Evolutionary conservation across 306 rosid genomes (phyloP).

Genomic region (Prunus campanulata): DNA sequence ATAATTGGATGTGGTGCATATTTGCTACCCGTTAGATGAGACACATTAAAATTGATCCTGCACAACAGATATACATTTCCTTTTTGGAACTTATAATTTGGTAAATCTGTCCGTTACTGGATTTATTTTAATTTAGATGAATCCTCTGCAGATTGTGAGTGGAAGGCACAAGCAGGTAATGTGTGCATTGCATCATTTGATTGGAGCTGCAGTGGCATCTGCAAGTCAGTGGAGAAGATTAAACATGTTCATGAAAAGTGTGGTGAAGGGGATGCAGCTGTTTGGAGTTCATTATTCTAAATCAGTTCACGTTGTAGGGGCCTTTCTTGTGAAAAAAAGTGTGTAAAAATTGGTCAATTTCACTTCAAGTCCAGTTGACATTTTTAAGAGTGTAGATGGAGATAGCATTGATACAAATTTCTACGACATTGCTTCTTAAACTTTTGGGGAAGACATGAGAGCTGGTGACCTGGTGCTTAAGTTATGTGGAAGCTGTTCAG

Average conservation of each 20-base stretch:
- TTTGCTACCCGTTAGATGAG: not conserved
- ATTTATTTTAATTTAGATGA: constrained; percentile 9
- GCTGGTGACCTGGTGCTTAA: constrained; percentile 22
- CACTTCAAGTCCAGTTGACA: constrained; percentile 16
- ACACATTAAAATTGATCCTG: not conserved
- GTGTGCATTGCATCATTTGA: constrained; percentile 88
- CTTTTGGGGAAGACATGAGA: constrained; percentile 1
- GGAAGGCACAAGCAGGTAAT: constrained; percentile 97
- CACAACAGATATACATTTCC: not conserved
- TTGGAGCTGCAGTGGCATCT: constrained; percentile 99
- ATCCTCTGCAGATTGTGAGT: constrained; percentile 77
- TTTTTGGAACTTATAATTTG: not conserved
- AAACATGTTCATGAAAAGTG: constrained; percentile 87
- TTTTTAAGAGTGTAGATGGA: constrained; percentile 25
- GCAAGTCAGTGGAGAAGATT: constrained; percentile 96
- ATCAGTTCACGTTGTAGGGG: not conserved
- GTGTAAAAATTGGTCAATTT: constrained; percentile 14
- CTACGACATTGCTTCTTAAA: not conserved
- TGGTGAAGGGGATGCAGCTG: constrained; percentile 89
- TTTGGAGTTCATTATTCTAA: constrained; percentile 77
- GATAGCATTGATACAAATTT: constrained; percentile 18
- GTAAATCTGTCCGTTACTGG: not conserved
- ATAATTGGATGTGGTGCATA: not conserved
- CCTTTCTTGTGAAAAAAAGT: constrained; percentile 21
- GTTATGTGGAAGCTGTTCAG: constrained; percentile 23